Conservation (phyloP, 2,329 filamentous ascomycete genomes). For the Ilyonectria robusta region DNA sequence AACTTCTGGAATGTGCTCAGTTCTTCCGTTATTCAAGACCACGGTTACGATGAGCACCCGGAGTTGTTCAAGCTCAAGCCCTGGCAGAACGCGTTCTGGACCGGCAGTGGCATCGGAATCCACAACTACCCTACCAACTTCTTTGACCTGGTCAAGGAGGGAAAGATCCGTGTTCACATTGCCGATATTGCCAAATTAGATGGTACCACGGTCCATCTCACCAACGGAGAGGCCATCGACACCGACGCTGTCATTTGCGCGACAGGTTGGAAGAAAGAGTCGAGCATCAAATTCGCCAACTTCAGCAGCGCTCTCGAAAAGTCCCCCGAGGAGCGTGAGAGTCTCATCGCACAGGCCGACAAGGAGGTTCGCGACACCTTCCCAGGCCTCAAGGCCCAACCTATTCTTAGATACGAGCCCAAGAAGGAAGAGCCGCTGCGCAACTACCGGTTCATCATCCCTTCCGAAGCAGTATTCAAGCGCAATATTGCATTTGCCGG, state of each 20-base stretch:
- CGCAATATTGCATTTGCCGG: conserved; percentile 52
- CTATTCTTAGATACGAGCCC: conserved; percentile 30
- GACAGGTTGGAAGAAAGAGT: conserved; percentile 66
- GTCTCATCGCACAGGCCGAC: conserved; percentile 28
- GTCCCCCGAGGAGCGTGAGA: conserved; percentile 7
- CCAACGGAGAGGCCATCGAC: conserved; percentile 50
- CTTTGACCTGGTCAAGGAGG: conserved; percentile 64
- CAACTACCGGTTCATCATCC: conserved; percentile 46
- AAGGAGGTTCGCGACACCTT: conserved; percentile 33
- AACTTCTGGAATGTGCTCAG: conserved; percentile 64
- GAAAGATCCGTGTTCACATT: conserved; percentile 62
- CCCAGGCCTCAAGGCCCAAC: conserved; percentile 36
- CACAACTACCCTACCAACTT: conserved; percentile 66
- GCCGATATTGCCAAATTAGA: conserved; percentile 60
- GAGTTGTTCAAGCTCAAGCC: conserved; percentile 57
- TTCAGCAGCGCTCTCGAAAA: conserved; percentile 13
- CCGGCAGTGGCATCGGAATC: conserved; percentile 65
- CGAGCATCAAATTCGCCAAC: conserved; percentile 57
- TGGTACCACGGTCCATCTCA: conserved; percentile 57
- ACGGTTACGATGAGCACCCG: conserved; percentile 60
- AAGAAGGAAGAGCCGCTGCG: conserved; percentile 37
- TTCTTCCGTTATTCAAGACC: conserved; percentile 60
- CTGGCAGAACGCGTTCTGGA: conserved; percentile 59
- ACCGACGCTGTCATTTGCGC: conserved; percentile 63
- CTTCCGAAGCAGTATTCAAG: conserved; percentile 28